Evolutionary conservation across 1,139 yeast species (phyloP).

Genomic region (Hyphopichia buzzinii): DNA sequence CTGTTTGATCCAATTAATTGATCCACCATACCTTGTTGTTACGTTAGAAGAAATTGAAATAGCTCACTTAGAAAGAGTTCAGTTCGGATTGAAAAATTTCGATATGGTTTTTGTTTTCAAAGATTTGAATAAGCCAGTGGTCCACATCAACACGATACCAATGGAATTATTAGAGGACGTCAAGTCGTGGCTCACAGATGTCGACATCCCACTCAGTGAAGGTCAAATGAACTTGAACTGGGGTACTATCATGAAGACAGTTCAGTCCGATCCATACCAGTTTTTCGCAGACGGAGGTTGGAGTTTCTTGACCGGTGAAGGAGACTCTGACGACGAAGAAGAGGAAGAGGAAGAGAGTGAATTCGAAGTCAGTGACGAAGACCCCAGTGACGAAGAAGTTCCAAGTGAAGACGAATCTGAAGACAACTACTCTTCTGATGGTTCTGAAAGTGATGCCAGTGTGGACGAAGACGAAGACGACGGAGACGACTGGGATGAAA

Average conservation of each 20-base stretch:
- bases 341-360: conserved; percentile 62
- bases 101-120: conserved; percentile 94
- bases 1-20: conserved; percentile 89
- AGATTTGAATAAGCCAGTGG: conserved; percentile 83
- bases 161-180: conserved; percentile 89
- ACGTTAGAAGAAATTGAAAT: conserved; percentile 90
- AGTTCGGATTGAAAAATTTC: conserved; percentile 93
- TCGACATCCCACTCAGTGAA: conserved; percentile 91
- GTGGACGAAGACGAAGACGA: conserved; percentile 46
- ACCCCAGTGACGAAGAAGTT: conserved; percentile 75
- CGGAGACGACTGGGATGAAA: conserved; percentile 75
- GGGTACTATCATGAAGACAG: conserved; percentile 93
- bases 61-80: conserved; percentile 95
- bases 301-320: conserved; percentile 79
- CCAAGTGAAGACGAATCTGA: conserved; percentile 56
- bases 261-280: conserved; percentile 88
- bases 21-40: conserved; percentile 91
- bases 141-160: conserved; percentile 92
- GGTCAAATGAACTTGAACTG: conserved; percentile 96
- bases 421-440: conserved; percentile 45
- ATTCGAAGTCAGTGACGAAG: conserved; percentile 60
- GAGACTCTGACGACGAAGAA: conserved; percentile 61
- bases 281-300: conserved; percentile 96
- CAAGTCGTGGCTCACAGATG: conserved; percentile 94
- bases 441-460: conserved; percentile 27